Percentiles rank a stretch among this genome's conserved stretches.
Evolutionary conservation across 495 filamentous ascomycete species (phyloP).

Genomic region (Echria macrotheca): DNA sequence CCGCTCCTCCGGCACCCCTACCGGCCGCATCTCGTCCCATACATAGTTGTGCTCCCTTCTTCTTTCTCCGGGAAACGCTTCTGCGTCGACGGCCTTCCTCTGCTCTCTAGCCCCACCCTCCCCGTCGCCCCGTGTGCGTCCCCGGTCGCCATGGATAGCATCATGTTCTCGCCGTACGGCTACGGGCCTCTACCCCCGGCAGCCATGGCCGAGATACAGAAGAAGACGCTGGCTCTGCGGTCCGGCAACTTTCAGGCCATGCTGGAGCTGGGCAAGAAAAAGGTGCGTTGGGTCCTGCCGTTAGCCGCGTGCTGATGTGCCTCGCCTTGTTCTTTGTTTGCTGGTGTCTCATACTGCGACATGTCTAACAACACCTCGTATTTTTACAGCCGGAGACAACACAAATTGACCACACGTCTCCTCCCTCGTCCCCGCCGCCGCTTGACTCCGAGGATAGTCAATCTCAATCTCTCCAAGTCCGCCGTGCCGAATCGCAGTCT

Average conservation of each 20-base stretch:
- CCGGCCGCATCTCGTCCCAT: slow-evolving; percentile 4
- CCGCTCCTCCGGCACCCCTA: slow-evolving; percentile 1
- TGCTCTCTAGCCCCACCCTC: slow-evolving; percentile 8
- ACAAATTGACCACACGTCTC: slow-evolving; percentile 13
- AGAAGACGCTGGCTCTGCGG: slow-evolving; percentile 27
- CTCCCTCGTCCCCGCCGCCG: slow-evolving; percentile 14
- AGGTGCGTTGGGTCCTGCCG: slow-evolving; percentile 35
- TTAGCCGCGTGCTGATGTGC: slow-evolving; percentile 5
- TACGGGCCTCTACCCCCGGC: slow-evolving; percentile 19
- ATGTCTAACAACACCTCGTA: slow-evolving; percentile 22
- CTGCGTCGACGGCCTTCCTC: slow-evolving; percentile 10
- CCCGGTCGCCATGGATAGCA: slow-evolving; percentile 20
- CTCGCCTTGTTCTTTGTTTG: slow-evolving; percentile 15
- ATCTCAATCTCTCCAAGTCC: slow-evolving; percentile 18
- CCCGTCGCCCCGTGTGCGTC: slow-evolving; percentile 10
- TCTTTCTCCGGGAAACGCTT: slow-evolving; percentile 10
- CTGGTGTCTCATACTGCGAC: slow-evolving; percentile 20
- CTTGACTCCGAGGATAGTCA: background rate
- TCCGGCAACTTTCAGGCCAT: slow-evolving; percentile 41
- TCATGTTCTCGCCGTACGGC: slow-evolving; percentile 18
- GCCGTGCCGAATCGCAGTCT: slow-evolving; percentile 19
- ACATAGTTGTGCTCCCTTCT: slow-evolving; percentile 8
- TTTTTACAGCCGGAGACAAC: slow-evolving; percentile 20
- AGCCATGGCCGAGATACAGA: slow-evolving; percentile 24
- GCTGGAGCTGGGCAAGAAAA: slow-evolving; percentile 48